Evolutionary conservation across 2,329 filamentous ascomycete genomes (phyloP), one percentile per base, ranked within the genome.

Genomic region (Mariannaea elegans): DNA sequence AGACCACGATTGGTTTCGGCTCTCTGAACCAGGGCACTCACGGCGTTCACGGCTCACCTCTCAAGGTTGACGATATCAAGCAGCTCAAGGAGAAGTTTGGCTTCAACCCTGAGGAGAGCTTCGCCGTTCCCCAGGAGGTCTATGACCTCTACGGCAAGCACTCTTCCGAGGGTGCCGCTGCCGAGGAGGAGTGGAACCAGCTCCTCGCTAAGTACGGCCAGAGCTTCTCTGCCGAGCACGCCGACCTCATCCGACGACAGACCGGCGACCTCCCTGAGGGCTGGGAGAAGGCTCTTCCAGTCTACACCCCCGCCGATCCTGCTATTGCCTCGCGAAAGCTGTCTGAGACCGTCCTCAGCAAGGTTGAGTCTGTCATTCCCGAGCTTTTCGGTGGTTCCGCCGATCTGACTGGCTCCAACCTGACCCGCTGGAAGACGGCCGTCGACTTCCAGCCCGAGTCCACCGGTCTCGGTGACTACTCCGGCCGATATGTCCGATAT

Each of bases 381-480:
- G 95, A 98, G 81, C 89, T 99, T 59, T 80, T 99, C 63, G 97
- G 94, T 77, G 95, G 95, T 73, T 99, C 95, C 67, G 95, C 95
- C 72, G 95, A 99, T 86, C 81, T 99, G 85, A 99, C 95, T 77
- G 93, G 93, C 76, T 98, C 95, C 77, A 99, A 99, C 88, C 90
- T 98, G 84, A 99, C 95, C 71, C 90, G 94, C 78, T 97, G 94
- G 93, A 99, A 98, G 91, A 87, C 88, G 55, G 94, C 95, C 57
- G 88, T 94, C 69, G 95, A 99, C 85, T 98, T 99, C 90, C 95
- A 99, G 85, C 92, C 94, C 66, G 92, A 93, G 61, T 84, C 87
- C 73, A 90, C 87, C 66, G 90, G 91, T 65, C 91, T 99, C 72
- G 95, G 95, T 75, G 89, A 94, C 81, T 97, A 92, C 84, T 80